Conservation (phyloP, 208 protist species). For the Trichomonas vaginalis region DNA sequence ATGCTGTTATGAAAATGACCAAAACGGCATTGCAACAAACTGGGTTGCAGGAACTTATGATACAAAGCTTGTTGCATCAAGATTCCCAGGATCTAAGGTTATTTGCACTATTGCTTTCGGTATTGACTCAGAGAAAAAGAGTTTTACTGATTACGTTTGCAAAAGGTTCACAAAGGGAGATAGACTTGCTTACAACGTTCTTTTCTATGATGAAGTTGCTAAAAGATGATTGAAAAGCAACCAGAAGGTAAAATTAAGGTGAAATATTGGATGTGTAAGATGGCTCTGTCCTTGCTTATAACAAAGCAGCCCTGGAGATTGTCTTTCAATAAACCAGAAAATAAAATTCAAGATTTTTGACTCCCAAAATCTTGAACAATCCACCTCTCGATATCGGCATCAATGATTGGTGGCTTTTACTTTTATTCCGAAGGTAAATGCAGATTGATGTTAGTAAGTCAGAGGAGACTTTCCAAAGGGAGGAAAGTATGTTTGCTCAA, state of each 20-base stretch:
- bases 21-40: neutral
- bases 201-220: neutral
- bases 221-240: neutral
- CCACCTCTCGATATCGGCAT: neutral
- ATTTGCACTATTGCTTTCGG: neutral
- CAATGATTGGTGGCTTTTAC: neutral
- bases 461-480: neutral
- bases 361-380: no score
- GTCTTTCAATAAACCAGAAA: neutral
- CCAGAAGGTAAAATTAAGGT: neutral
- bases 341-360: neutral
- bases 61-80: neutral
- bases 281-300: neutral
- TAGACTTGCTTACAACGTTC: neutral
- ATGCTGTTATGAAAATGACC: neutral
- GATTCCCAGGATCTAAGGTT: neutral
- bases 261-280: neutral
- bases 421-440: neutral
- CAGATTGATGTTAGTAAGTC: neutral
- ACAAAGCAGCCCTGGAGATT: neutral
- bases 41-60: neutral
- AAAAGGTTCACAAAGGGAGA: neutral
- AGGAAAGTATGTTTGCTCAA: neutral
- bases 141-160: neutral
- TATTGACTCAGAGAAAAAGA: neutral